These are phyloP conservation scores for Adansonia gregorii DNA, from an alignment of 441 rosid species.

Conservation along the genomic window DNA sequence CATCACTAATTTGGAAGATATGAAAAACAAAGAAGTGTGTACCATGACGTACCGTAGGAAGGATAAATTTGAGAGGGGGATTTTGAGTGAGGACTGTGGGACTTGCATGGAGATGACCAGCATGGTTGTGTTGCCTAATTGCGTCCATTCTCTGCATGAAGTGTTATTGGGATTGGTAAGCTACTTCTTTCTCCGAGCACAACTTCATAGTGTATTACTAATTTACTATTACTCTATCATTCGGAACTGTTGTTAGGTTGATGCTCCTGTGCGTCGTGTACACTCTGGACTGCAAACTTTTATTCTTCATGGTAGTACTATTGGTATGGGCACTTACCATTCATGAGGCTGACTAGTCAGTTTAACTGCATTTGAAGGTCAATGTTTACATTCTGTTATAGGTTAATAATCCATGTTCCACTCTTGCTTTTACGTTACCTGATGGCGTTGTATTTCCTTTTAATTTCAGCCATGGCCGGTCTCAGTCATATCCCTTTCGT, in stretches of 20 bases:
- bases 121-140: constrained; percentile 76
- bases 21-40: constrained; percentile 70
- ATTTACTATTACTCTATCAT: background rate
- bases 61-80: constrained; percentile 51
- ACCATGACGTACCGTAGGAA: constrained; percentile 52
- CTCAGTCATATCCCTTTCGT: constrained; percentile 93
- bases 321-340: background rate
- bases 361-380: background rate
- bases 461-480: constrained; percentile 61
- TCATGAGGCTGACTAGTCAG: background rate
- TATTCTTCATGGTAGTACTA: background rate
- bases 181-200: constrained; percentile 5
- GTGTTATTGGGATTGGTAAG: constrained; percentile 82
- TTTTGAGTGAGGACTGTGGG: constrained; percentile 83
- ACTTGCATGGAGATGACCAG: constrained; percentile 77
- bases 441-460: constrained; percentile 19
- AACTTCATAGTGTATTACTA: background rate
- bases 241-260: background rate
- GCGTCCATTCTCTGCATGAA: constrained; percentile 78
- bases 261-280: background rate
- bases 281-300: background rate
- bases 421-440: background rate
- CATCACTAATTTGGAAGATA: constrained; percentile 73
- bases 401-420: background rate
- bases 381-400: constrained; percentile 12